These are phyloP conservation scores for Amanita pseudoporphyria DNA, from an alignment of 768 basidiomycete species.

Conservation along the genomic window DNA sequence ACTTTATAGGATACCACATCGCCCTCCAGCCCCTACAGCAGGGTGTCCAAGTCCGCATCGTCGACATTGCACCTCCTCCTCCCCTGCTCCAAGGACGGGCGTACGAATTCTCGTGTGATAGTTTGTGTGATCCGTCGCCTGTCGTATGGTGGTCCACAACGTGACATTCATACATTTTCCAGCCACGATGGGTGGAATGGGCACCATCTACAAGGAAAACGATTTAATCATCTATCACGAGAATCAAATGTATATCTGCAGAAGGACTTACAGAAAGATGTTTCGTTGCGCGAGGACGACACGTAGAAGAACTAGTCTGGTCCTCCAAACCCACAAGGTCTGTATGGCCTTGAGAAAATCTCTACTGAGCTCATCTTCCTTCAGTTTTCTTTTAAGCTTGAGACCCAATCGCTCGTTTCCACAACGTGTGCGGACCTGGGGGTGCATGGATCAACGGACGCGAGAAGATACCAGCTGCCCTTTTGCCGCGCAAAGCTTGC, in stretches of 20 bases:
- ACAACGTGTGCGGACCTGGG: conserved; percentile 49
- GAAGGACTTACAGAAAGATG: conserved; percentile 17
- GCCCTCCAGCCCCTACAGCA: conserved; percentile 25
- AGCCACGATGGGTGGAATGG: conserved; percentile 60
- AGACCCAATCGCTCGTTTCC: conserved; percentile 44
- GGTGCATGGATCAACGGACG: conserved; percentile 44
- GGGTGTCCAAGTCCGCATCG: conserved; percentile 23
- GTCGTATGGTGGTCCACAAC: conserved; percentile 26
- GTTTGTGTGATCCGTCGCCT: conserved; percentile 36
- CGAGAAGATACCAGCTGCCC: conserved; percentile 50
- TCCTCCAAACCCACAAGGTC: conserved; percentile 36
- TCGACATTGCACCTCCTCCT: conserved; percentile 31
- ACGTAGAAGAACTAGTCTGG: conserved; percentile 24
- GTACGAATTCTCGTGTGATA: conserved; percentile 31
- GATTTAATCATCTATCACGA: conserved; percentile 37
- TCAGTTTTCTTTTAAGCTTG: conserved; percentile 21
- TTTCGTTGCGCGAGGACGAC: conserved; percentile 37
- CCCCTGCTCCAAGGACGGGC: conserved; percentile 14
- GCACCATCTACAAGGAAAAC: conserved; percentile 43
- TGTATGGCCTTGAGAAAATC: conserved; percentile 54
- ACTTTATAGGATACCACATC: conserved; percentile 41
- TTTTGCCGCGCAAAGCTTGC: conserved; percentile 45
- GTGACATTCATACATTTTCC: conserved; percentile 44
- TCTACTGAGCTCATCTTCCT: conserved; percentile 35
- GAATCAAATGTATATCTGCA: conserved; percentile 49